Conservation (phyloP, 2,329 filamentous ascomycete genomes). For the Nannizzia gypsea region DNA sequence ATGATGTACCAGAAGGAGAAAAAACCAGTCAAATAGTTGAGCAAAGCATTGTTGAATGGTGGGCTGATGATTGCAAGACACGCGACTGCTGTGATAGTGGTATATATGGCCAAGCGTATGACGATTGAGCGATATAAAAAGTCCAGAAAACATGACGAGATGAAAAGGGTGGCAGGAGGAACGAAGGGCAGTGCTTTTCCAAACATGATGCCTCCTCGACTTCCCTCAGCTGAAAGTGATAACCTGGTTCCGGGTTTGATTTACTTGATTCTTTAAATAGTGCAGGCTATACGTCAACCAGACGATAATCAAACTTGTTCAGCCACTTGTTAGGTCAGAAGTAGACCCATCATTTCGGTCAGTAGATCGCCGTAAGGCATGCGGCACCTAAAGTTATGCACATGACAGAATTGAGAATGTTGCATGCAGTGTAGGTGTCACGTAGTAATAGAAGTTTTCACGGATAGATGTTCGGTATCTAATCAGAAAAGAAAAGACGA, state of each 20-base stretch:
- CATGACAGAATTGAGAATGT: too few relatives aligned
- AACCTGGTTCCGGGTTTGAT: too few relatives aligned
- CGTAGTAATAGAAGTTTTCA: too few relatives aligned
- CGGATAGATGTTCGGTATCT: too few relatives aligned
- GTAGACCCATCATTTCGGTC: too few relatives aligned
- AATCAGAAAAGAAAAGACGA: too few relatives aligned
- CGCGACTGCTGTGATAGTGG: background rate
- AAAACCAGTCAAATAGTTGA: background rate
- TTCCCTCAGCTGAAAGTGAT: background rate
- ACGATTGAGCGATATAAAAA: background rate
- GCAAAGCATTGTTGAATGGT: background rate
- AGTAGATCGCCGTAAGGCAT: too few relatives aligned
- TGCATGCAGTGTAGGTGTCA: too few relatives aligned
- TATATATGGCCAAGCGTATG: background rate
- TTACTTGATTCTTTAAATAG: background rate
- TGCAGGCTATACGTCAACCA: too few relatives aligned
- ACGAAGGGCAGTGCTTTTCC: background rate
- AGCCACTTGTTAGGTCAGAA: too few relatives aligned
- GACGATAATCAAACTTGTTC: too few relatives aligned
- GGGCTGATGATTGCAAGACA: background rate
- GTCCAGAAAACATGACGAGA: background rate
- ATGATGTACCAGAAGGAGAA: background rate
- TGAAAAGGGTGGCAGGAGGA: background rate
- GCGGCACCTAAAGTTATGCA: too few relatives aligned
- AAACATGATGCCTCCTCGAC: background rate